Conservation (phyloP, 805 yeast species). For the Hemisphaericaspora nanyangensis region DNA sequence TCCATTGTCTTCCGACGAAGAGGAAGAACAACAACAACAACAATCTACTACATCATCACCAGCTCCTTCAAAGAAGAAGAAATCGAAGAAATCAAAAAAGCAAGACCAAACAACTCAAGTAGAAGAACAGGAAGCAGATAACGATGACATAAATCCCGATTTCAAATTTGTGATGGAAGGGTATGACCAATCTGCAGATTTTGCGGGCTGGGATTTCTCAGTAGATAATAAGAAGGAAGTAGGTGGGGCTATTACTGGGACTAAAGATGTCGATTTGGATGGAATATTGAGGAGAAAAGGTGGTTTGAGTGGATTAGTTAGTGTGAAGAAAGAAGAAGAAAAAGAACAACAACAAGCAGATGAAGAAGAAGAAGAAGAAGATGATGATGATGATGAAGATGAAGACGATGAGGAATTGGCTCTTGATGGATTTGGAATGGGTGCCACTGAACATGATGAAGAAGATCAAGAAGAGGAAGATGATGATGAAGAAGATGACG, state of each 20-base stretch:
- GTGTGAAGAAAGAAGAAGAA: slow-evolving; percentile 42
- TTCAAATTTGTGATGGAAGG: slow-evolving; percentile 69
- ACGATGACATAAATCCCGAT: slow-evolving; percentile 61
- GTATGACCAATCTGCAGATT: slow-evolving; percentile 40
- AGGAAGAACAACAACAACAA: slow-evolving; percentile 38
- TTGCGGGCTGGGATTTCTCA: slow-evolving; percentile 84
- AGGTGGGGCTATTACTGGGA: slow-evolving; percentile 16
- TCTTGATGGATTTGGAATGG: slow-evolving; percentile 46
- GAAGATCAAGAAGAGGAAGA: slow-evolving; percentile 28
- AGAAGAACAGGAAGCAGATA: slow-evolving; percentile 20
- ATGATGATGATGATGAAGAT: slow-evolving; percentile 34
- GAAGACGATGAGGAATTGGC: slow-evolving; percentile 36
- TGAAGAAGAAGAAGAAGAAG: slow-evolving; percentile 21
- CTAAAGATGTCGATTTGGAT: slow-evolving; percentile 78
- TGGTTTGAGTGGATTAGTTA: slow-evolving; percentile 68
- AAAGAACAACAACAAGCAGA: slow-evolving; percentile 18
- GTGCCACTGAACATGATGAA: slow-evolving; percentile 38
- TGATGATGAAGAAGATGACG: slow-evolving; percentile 32
- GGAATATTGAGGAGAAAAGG: slow-evolving; percentile 85
- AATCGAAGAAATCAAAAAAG: slow-evolving; percentile 7
- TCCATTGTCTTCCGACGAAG: slow-evolving; percentile 52
- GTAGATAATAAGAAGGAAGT: slow-evolving; percentile 36
- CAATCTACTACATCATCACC: slow-evolving; percentile 11
- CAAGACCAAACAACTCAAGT: slow-evolving; percentile 10
- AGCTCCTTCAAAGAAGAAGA: not conserved